Conservation (phyloP, 169 alveolate species). For the Plasmodium chabaudi region DNA sequence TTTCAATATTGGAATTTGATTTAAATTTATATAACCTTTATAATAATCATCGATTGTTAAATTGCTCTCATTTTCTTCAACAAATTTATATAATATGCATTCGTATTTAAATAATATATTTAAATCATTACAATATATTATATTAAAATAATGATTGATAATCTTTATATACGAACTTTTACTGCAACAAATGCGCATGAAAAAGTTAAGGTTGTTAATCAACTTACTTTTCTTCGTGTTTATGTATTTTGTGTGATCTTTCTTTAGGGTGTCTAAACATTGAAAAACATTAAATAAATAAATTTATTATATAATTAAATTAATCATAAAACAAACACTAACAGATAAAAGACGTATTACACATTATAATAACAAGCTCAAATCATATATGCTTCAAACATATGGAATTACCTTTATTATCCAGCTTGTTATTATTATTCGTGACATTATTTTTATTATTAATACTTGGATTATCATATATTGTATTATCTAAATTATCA, state of each 20-base stretch:
- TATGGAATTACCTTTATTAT: background rate
- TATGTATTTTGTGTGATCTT: conserved; percentile 35
- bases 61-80: conserved; percentile 34
- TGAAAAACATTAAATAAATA: background rate
- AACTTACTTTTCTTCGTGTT: conserved; percentile 70
- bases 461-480: background rate
- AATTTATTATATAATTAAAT: too few relatives aligned
- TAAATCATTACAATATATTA: conserved; percentile 60
- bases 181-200: conserved; percentile 74
- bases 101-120: conserved; percentile 53
- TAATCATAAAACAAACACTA: background rate
- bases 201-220: conserved; percentile 49
- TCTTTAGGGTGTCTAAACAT: conserved; percentile 13
- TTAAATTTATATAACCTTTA: conserved; percentile 51
- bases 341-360: conserved; percentile 1
- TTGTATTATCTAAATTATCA: background rate
- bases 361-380: background rate
- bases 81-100: conserved; percentile 68
- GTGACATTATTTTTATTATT: background rate
- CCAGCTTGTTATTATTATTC: background rate
- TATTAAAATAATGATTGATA: conserved; percentile 61
- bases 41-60: conserved; percentile 64
- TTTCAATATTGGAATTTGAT: conserved; percentile 38
- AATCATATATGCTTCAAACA: background rate
- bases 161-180: conserved; percentile 64